These are phyloP conservation scores for Elongisporangium senticosum DNA, from an alignment of 352 stramenopile genomes.

Conservation along the genomic window DNA sequence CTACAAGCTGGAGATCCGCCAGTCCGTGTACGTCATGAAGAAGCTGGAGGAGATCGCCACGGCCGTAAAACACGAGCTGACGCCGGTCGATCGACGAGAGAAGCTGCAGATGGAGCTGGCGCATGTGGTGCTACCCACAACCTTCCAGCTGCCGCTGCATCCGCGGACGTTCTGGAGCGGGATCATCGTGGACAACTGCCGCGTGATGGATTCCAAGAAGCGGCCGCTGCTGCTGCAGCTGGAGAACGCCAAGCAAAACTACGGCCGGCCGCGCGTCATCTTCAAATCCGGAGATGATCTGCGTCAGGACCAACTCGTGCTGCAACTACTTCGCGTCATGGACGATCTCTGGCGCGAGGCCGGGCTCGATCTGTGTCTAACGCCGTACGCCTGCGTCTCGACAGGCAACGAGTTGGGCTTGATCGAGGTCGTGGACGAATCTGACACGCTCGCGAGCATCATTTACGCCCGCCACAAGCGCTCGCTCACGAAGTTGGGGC, in stretches of 20 bases:
- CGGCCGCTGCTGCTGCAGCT: conserved; percentile 87
- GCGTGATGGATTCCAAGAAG: conserved; percentile 94
- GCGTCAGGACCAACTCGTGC: conserved; percentile 91
- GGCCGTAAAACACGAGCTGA: conserved; percentile 52
- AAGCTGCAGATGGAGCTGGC: conserved; percentile 57
- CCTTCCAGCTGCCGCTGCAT: conserved; percentile 88
- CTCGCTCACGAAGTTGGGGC: conserved; percentile 49
- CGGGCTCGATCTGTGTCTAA: conserved; percentile 79
- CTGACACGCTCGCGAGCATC: conserved; percentile 86
- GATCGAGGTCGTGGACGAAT: conserved; percentile 86
- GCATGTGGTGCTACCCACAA: conserved; percentile 59
- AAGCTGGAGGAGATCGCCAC: conserved; percentile 78
- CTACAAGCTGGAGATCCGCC: conserved; percentile 84
- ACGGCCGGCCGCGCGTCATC: conserved; percentile 70
- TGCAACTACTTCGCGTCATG: conserved; percentile 90
- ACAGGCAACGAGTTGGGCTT: conserved; percentile 85
- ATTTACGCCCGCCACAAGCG: conserved; percentile 68
- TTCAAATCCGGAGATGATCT: conserved; percentile 93
- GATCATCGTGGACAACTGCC: conserved; percentile 77
- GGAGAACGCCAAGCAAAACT: conserved; percentile 56
- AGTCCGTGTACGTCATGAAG: conserved; percentile 91
- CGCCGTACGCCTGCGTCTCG: conserved; percentile 83
- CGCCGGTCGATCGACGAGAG: conserved; percentile 25
- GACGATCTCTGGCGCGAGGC: conserved; percentile 86
- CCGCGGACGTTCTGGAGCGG: conserved; percentile 73